Base-by-base conservation (phyloP, 2,329 filamentous ascomycete species). In the Cytospora piceicola region DNA sequence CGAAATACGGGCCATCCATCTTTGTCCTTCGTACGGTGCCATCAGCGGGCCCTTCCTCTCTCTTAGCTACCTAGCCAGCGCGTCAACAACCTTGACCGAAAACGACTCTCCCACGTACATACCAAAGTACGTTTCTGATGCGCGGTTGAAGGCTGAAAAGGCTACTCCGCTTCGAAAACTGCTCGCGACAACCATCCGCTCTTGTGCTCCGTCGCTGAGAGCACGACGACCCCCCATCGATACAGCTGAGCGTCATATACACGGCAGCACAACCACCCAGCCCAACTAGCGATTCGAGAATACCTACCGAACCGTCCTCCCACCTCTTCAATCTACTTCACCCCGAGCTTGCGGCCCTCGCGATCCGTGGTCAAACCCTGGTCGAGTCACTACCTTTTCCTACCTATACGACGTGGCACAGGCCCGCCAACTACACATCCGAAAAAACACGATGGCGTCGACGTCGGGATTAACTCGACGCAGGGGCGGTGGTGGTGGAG, bases 401-500 rank as follows among this genome's bases (percentile, higher is more conserved):
- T 56, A 46, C 27, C 54, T 39, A 32, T 36, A 51, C 49, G 32
- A 29, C 34, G 29, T 36, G 22, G 27, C 29, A 36, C 51, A 30
- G 58, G 6, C 39, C 54, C 42, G 36, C 52, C 24, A 30, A 8
- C 34, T 34, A 34, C n/a, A 20, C 27, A 36, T 17, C 34, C n/a
- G n/a, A n/a, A 56, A 51, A 59, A 60, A 36, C 64, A 68, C 53
- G 53, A 73, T 72, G 71, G 71, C 73, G 64, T 74, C 71, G 65
- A 81, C 80, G 72, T 86, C 84, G 68, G 85, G 85, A 71, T 79
- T 88, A 75, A 88, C 86, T 68, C 79, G 86, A 77, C 85, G 85
- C 85, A 83, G 91, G 83, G 84, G 92, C 86, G 84, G 91, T 83
- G 81, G 75, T 56, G 77, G 80, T 73, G 86, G 83, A 73, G 82